Percentiles rank a stretch among this genome's conserved stretches.
Conservation (phyloP, 2,329 filamentous ascomycete genomes). For the Sclerotinia spermophila region DNA sequence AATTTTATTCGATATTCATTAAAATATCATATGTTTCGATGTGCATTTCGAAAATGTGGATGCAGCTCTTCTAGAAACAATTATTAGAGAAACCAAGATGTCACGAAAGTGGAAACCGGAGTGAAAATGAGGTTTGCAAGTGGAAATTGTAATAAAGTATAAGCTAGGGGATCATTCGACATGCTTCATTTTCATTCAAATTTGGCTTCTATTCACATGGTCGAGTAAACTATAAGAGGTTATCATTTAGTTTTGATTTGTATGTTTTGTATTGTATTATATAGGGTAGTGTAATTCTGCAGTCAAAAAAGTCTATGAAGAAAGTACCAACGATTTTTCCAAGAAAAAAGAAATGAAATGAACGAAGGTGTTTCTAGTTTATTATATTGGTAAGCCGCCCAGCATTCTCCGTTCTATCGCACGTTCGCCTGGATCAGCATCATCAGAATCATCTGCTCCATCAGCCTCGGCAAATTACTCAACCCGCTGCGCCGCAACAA, state of each 20-base stretch:
- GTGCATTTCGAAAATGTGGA: too few relatives aligned
- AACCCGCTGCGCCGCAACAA: accelerated
- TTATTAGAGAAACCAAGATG: too few relatives aligned
- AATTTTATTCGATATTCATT: not conserved
- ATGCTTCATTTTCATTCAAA: too few relatives aligned
- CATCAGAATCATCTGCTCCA: not conserved
- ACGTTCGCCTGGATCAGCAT: not conserved
- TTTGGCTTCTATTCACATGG: too few relatives aligned
- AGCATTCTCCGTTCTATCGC: not conserved
- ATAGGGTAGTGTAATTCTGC: accelerated
- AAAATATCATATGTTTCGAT: not conserved
- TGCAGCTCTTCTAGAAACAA: too few relatives aligned
- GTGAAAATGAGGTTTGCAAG: too few relatives aligned
- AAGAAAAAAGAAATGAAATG: not conserved
- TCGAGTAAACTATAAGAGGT: too few relatives aligned
- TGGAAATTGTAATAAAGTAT: too few relatives aligned
- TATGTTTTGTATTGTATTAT: not conserved
- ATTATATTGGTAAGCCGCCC: not conserved
- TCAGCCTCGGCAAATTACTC: not conserved
- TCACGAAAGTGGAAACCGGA: too few relatives aligned
- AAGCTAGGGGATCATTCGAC: too few relatives aligned
- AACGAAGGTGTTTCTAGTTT: not conserved
- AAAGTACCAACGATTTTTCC: not conserved
- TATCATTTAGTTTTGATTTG: too few relatives aligned
- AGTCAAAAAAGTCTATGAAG: not conserved